Evolutionary conservation across 495 filamentous ascomycete genomes (phyloP).

Genomic region (Oleoguttula mirabilis): DNA sequence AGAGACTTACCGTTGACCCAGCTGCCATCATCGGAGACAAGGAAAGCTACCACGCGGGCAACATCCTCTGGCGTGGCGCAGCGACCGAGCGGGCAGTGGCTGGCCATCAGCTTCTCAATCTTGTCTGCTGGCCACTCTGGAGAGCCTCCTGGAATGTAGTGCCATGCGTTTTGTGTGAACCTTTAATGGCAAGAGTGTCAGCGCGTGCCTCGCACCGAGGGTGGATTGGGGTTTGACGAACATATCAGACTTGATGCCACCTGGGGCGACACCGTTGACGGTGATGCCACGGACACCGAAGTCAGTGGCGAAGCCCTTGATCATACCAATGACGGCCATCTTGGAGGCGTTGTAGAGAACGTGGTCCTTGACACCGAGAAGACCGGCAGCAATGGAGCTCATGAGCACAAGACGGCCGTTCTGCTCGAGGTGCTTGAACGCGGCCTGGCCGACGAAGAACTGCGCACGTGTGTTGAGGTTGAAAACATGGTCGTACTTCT

Average conservation of each 20-base stretch:
- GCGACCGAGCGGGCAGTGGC: constrained; percentile 40
- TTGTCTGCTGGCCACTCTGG: constrained; percentile 32
- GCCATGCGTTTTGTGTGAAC: constrained; percentile 38
- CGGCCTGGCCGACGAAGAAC: constrained; percentile 74
- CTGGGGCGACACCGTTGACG: constrained; percentile 64
- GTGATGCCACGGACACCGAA: constrained; percentile 62
- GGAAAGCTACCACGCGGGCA: constrained; percentile 44
- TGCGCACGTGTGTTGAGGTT: constrained; percentile 64
- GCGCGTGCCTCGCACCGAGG: constrained; percentile 20
- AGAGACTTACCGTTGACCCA: constrained; percentile 47
- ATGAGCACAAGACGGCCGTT: constrained; percentile 59
- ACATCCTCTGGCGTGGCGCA: constrained; percentile 47
- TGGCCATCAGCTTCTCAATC: constrained; percentile 34
- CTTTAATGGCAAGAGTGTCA: background rate
- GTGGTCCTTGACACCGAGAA: constrained; percentile 55
- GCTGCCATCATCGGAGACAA: constrained; percentile 43
- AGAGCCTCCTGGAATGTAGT: constrained; percentile 41
- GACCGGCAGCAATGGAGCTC: constrained; percentile 42
- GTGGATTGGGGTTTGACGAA: constrained; percentile 1
- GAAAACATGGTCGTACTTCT: constrained; percentile 66
- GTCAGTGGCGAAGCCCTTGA: constrained; percentile 60
- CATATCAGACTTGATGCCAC: constrained; percentile 73
- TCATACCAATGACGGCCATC: constrained; percentile 68
- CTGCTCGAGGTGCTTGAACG: constrained; percentile 53
- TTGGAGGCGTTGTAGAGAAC: constrained; percentile 66